Conservation (phyloP, 1,284 basidiomycete genomes). For the Chalciporus sp. region DNA sequence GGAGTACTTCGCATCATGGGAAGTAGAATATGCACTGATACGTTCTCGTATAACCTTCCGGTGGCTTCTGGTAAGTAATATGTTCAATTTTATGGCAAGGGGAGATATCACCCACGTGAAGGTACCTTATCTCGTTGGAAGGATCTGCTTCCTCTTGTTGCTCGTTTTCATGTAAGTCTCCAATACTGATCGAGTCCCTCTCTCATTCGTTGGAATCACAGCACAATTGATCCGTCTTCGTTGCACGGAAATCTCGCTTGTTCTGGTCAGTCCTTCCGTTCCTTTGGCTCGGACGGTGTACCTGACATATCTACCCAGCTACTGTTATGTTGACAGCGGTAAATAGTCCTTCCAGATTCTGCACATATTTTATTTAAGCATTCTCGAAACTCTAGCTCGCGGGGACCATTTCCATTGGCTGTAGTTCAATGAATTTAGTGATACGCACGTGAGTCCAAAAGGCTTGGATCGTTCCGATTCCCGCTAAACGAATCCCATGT, state of each 20-base stretch:
- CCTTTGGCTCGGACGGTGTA: not conserved
- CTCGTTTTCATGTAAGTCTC: conserved; percentile 19
- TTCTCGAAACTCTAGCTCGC: conserved; percentile 2
- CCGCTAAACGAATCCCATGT: not conserved
- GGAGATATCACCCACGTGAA: not conserved
- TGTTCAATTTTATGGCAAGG: not conserved
- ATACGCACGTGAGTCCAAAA: conserved; percentile 25
- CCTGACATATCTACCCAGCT: conserved; percentile 12
- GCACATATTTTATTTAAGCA: not conserved
- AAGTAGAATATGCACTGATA: too few species aligned
- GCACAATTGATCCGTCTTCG: conserved; percentile 6
- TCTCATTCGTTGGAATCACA: not conserved
- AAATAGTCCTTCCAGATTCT: not conserved
- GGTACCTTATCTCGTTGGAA: conserved; percentile 22
- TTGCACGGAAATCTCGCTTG: not conserved
- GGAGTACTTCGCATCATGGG: too few species aligned
- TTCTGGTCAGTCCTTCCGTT: conserved; percentile 12
- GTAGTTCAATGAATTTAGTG: conserved; percentile 30
- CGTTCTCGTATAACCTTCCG: too few species aligned
- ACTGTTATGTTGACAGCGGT: conserved; percentile 8
- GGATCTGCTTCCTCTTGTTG: conserved; percentile 12
- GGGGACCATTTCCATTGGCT: conserved; percentile 11
- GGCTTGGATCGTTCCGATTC: not conserved
- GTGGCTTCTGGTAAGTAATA: conserved; percentile 24
- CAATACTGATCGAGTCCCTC: not conserved